Conservation (phyloP, 352 stramenopile species). For the Saprolegnia diclina region DNA sequence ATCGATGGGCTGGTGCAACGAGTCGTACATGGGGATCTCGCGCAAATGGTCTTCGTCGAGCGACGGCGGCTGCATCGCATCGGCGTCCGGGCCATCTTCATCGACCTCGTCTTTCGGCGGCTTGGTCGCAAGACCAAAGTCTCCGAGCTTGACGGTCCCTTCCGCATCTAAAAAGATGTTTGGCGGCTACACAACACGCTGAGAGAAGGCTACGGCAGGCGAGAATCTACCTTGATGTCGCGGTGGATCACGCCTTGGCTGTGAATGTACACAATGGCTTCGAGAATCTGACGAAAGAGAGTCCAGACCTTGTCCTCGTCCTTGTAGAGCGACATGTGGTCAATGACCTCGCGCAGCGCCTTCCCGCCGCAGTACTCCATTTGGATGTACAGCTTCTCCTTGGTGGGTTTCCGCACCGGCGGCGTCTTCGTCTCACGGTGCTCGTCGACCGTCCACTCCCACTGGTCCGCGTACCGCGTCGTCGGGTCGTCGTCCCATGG, state of each 20-base stretch:
- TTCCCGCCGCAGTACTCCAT: slow-evolving; percentile 96
- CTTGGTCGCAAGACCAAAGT: slow-evolving; percentile 92
- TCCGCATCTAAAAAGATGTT: slow-evolving; percentile 94
- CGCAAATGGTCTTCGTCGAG: slow-evolving; percentile 27
- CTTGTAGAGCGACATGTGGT: slow-evolving; percentile 79
- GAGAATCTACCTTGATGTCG: slow-evolving; percentile 59
- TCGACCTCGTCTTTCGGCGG: slow-evolving; percentile 48
- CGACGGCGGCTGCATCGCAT: neutral
- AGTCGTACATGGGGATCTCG: slow-evolving; percentile 27
- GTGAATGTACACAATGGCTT: slow-evolving; percentile 94
- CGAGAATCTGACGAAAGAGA: slow-evolving; percentile 92
- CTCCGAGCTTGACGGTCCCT: slow-evolving; percentile 89
- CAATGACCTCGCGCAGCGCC: slow-evolving; percentile 91
- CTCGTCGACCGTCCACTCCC: slow-evolving; percentile 24
- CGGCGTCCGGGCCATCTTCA: slow-evolving; percentile 37
- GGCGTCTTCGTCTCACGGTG: slow-evolving; percentile 11
- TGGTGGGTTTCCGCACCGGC: slow-evolving; percentile 32
- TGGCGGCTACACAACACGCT: slow-evolving; percentile 43
- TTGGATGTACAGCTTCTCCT: slow-evolving; percentile 88
- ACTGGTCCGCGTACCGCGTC: slow-evolving; percentile 8
- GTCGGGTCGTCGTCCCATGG: slow-evolving; percentile 9
- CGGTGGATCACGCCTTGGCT: slow-evolving; percentile 90
- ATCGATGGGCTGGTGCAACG: neutral
- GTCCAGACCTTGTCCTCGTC: slow-evolving; percentile 90
- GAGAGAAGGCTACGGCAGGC: neutral